These are phyloP conservation scores for Penicillium dipodomyicola DNA, from an alignment of 495 filamentous ascomycete genomes.

Conservation along the genomic window DNA sequence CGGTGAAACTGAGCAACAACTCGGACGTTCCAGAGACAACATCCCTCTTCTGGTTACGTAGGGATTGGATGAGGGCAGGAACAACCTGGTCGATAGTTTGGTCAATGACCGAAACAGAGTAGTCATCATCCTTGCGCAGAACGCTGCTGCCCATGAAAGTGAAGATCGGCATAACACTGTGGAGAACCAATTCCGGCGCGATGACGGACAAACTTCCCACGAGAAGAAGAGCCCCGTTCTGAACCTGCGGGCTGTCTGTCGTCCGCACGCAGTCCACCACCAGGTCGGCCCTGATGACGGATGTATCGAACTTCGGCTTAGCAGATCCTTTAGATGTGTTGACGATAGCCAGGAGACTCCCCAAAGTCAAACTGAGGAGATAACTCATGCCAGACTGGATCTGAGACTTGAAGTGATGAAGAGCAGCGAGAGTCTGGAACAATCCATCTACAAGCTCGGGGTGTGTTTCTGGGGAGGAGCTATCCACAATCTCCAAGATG, in stretches of 20 bases:
- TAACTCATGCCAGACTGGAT: slow-evolving; percentile 78
- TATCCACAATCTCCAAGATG: slow-evolving; percentile 83
- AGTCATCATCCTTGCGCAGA: slow-evolving; percentile 87
- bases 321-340: slow-evolving; percentile 62
- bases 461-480: slow-evolving; percentile 66
- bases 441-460: slow-evolving; percentile 70
- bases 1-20: slow-evolving; percentile 85
- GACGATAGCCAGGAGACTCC: slow-evolving; percentile 74
- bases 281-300: slow-evolving; percentile 76
- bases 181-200: slow-evolving; percentile 82
- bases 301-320: slow-evolving; percentile 65
- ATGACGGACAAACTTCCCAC: slow-evolving; percentile 78
- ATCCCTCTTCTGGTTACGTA: slow-evolving; percentile 74
- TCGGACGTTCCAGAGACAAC: slow-evolving; percentile 78
- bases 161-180: slow-evolving; percentile 98
- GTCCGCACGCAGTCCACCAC: slow-evolving; percentile 89
- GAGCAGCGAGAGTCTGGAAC: slow-evolving; percentile 77
- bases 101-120: slow-evolving; percentile 87
- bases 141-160: slow-evolving; percentile 93
- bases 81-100: slow-evolving; percentile 85
- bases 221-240: slow-evolving; percentile 86
- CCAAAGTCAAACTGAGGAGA: slow-evolving; percentile 74
- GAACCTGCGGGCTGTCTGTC: slow-evolving; percentile 82
- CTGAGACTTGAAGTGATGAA: slow-evolving; percentile 73
- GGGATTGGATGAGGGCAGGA: slow-evolving; percentile 81